A percentile compares a stretch with the other conserved stretches of the same genome.
phyloP scores from a whole-genome alignment of 306 rosid species.

The Potentilla sterilis region DNA sequence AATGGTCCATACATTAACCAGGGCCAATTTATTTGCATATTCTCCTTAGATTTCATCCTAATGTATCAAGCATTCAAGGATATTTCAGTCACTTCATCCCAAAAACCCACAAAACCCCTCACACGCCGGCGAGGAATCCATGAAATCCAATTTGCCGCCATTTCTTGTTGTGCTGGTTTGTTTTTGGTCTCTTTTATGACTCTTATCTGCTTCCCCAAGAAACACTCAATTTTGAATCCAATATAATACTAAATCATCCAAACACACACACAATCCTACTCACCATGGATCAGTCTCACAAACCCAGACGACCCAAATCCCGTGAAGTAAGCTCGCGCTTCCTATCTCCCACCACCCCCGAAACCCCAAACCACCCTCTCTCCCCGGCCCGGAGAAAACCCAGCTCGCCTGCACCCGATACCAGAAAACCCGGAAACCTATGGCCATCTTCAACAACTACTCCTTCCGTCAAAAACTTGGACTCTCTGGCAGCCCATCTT shows the following conservation, averaged over 20 bases:
- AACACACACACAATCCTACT: background rate
- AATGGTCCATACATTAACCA: no score
- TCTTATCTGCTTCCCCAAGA: constrained; percentile 8
- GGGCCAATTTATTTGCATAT: no score
- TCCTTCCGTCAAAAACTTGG: constrained; percentile 26
- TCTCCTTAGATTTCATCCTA: no score
- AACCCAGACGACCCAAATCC: constrained; percentile 39
- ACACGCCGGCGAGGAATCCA: constrained; percentile 36
- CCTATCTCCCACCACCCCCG: constrained; percentile 35
- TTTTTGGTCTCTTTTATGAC: no score
- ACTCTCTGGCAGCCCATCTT: constrained; percentile 67
- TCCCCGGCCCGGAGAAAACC: constrained; percentile 50
- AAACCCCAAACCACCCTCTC: constrained; percentile 21
- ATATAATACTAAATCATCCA: background rate
- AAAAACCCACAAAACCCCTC: background rate
- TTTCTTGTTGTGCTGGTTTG: constrained; percentile 2
- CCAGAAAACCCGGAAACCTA: constrained; percentile 39
- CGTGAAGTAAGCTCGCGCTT: constrained; percentile 60
- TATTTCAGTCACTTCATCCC: constrained; percentile 10
- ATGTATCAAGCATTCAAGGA: constrained; percentile 10
- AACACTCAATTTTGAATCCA: background rate
- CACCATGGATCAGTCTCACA: constrained; percentile 35
- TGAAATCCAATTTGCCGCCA: constrained; percentile 33
- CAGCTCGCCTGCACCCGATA: constrained; percentile 14
- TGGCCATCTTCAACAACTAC: constrained; percentile 61